Evolutionary conservation across 73 alveolate genomes (phyloP), one percentile per base, ranked within the genome.

Genomic region (Paramecium bursaria): DNA sequence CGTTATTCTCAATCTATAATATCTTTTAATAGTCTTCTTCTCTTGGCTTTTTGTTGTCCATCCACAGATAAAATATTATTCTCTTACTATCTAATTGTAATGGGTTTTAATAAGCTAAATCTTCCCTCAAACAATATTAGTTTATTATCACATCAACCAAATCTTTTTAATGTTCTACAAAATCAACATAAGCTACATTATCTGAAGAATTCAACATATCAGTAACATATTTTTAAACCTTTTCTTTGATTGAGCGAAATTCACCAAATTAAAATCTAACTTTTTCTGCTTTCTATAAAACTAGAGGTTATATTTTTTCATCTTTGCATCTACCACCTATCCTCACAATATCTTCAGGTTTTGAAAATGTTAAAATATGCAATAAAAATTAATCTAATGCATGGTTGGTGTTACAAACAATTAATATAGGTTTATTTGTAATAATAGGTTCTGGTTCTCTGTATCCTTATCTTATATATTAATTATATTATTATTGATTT

Each of bases 381-480:
- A 60, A 86, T 29, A 93, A 50, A 73, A 93, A 93, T 54, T 93
- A 91, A 46, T 91, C 94, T 5, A 93, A 86, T 29, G 98, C 98
- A 90, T 93, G 98, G 85, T 93, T 93, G 7, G 98, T 93, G 54
- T 80, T 90, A 47, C 96, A 90, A 23, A 76, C 95, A 26, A 93
- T 73, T 47, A 93, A 90, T n/a, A 93, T 90, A 14, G 93, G 93
- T 25, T 87, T 87, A 0, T 77, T 53, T 15, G 80, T 67, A n/a
- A n/a, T 39, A n/a, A n/a, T n/a, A n/a, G n/a, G n/a, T n/a, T n/a
- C n/a, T n/a, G n/a, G n/a, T n/a, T n/a, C n/a, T n/a, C n/a, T n/a
- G n/a, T n/a, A n/a, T 31, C 11, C 14, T 39, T 11, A 39, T 39
- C 11, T 39, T 11, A 7, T 11, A 5, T 39, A 7, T 7, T 7